Conservation (phyloP, 441 rosid species). For the Omphalea diandra region DNA sequence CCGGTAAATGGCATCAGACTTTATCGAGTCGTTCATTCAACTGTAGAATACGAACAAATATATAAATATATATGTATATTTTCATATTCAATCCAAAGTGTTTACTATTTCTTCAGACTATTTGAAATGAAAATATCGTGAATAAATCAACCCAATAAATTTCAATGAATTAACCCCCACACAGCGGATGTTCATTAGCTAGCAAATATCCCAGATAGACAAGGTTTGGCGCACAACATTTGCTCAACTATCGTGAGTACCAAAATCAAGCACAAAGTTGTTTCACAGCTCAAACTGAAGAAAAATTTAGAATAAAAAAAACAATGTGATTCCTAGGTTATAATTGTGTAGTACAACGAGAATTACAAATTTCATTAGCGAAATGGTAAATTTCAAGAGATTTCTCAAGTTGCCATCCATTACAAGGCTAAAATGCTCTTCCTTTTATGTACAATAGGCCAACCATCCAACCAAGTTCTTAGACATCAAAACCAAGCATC, state of each 20-base stretch:
- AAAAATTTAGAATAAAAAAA: background rate
- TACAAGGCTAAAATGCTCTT: slow-evolving; percentile 36
- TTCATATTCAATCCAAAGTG: no score
- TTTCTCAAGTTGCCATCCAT: slow-evolving; percentile 32
- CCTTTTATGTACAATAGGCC: slow-evolving; percentile 72
- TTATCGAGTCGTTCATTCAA: no score
- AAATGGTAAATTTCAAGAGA: no score
- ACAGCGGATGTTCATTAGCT: background rate
- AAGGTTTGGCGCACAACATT: background rate
- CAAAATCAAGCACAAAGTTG: background rate
- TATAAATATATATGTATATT: no score
- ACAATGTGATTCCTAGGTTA: slow-evolving; percentile 3
- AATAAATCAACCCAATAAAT: no score
- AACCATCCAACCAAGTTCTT: slow-evolving; percentile 35
- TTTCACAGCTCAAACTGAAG: background rate
- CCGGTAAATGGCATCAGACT: no score
- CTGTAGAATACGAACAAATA: no score
- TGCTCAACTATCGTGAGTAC: background rate
- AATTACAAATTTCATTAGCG: slow-evolving; percentile 33
- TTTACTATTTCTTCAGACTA: no score
- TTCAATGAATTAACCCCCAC: no score
- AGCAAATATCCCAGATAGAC: no score
- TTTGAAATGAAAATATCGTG: no score
- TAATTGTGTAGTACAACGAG: slow-evolving; percentile 9
- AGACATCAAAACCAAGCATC: slow-evolving; percentile 12